Base-by-base conservation (phyloP, 495 filamentous ascomycete species). In the Lasiosphaeris hirsuta region DNA sequence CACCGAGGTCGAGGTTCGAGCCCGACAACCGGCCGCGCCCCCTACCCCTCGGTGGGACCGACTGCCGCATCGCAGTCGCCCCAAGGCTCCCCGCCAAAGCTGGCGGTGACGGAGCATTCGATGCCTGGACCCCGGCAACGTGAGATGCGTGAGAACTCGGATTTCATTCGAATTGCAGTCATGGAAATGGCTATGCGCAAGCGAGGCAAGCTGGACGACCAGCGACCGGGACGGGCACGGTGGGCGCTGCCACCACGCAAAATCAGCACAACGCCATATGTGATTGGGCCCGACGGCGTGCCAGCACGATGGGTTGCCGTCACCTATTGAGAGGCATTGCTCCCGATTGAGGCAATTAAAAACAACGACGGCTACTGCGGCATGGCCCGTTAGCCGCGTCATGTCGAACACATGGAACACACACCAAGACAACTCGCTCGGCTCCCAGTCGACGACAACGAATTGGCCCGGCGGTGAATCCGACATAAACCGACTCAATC, bases 121-220 rank as follows among this genome's bases (percentile, higher is more conserved):
- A 68, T 77, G 39, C 75, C 73, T 5, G 75, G 76, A 0, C 73
- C 87, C 10, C 86, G 90, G 11, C 92, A 92, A 68, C 85, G 94
- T 11, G 94, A 97, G 69, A 84, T 90, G 61, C 83, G 94, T 38
- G 94, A 98, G 69, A 98, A 98, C 67, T 83, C 87, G 19, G 88
- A 97, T 62, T 98, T 97, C 73, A 85, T 98, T 49, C 85, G 94
- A 33, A 86, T 97, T 64, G 90, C 95, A 30, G 93, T 97, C 52
- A 80, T 97, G 65, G 94, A 98, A 73, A 96, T 96, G 88, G 90
- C 93, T 57, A 98, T 98, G 94, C 87, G 92, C 34, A 86, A 90
- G 63, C 81, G 79, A 43, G 94, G 94, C 43, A 97, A 98, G 73
- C 75, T 98, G 55, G 89, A 90, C 62, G 88, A 93, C 45, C 86